Percentiles rank a stretch among this genome's conserved stretches.
phyloP scores from a whole-genome alignment of 2,329 filamentous ascomycete genomes.

The Penicillium sp. region DNA sequence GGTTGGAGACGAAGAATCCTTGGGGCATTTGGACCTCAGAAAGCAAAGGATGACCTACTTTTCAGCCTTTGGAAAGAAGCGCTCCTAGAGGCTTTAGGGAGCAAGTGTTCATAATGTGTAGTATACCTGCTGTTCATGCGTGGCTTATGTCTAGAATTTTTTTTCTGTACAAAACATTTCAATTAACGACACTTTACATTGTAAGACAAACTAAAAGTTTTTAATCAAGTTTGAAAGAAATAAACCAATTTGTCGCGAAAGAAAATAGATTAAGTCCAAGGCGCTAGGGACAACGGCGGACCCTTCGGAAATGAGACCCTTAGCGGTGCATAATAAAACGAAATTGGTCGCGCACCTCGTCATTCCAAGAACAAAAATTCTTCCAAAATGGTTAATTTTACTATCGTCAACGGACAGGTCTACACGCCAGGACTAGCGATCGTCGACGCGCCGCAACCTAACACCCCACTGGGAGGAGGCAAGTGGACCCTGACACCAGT shows the following conservation, averaged over 20 bases:
- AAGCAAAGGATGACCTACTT: not conserved
- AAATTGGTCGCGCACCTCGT: not conserved
- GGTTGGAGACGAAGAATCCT: not conserved
- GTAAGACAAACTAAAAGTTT: too few species aligned
- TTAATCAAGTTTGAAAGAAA: too few species aligned
- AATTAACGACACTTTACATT: too few species aligned
- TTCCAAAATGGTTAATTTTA: slow-evolving; percentile 18
- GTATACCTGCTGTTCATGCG: too few species aligned
- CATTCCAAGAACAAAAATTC: not conserved
- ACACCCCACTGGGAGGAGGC: slow-evolving; percentile 66
- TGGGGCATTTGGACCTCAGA: not conserved
- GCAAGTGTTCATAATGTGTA: too few species aligned
- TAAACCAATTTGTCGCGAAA: not conserved
- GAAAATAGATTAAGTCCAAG: slow-evolving; percentile 16
- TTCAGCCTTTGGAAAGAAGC: not conserved
- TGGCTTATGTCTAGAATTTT: too few species aligned
- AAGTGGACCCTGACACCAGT: slow-evolving; percentile 39
- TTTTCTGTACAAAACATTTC: too few species aligned
- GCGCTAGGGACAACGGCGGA: slow-evolving; percentile 17
- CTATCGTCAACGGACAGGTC: slow-evolving; percentile 61
- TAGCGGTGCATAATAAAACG: slow-evolving; percentile 3
- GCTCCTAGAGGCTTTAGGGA: not conserved
- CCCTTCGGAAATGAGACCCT: slow-evolving; percentile 23
- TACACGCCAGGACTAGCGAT: slow-evolving; percentile 70
- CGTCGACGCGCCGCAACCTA: slow-evolving; percentile 66